Conservation (phyloP, 1,139 yeast genomes). For the Hansenula lynferdii region DNA sequence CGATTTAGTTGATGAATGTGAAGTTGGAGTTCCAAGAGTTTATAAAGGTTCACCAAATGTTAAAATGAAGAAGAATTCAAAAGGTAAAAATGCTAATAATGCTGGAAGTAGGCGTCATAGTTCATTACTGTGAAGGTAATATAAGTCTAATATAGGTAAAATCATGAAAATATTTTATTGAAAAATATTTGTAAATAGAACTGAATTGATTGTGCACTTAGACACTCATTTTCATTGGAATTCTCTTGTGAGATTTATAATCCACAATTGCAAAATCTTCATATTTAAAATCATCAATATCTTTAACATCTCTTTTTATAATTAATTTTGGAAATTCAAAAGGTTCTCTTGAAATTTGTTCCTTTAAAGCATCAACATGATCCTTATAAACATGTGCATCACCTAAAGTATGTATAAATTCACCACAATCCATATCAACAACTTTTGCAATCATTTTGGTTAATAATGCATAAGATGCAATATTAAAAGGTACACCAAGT, state of each 20-base stretch:
- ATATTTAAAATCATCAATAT: constrained; percentile 80
- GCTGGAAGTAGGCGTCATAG: constrained; percentile 21
- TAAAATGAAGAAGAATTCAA: constrained; percentile 9
- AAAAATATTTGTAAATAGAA: too few relatives aligned
- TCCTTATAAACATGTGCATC: constrained; percentile 94
- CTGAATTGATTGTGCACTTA: too few relatives aligned
- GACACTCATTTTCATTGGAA: constrained; percentile 83
- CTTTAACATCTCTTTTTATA: constrained; percentile 60
- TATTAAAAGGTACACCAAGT: constrained; percentile 95
- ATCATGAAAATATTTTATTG: too few relatives aligned
- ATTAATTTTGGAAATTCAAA: constrained; percentile 71
- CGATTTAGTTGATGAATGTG: constrained; percentile 23
- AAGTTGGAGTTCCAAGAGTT: constrained; percentile 23
- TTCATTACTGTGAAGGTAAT: constrained; percentile 11
- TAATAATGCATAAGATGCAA: constrained; percentile 90
- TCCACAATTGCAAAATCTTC: constrained; percentile 82
- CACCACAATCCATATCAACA: constrained; percentile 92
- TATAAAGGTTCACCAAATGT: constrained; percentile 19
- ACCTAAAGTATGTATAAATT: constrained; percentile 91
- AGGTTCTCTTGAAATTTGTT: constrained; percentile 73
- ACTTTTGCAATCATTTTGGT: constrained; percentile 95
- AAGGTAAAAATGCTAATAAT: constrained; percentile 11
- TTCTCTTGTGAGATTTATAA: constrained; percentile 77
- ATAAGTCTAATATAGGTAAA: too few relatives aligned
- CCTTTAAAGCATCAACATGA: constrained; percentile 85